Percentiles rank a stretch among this genome's conserved stretches.
These are phyloP conservation scores for Termitomyces sp. DNA, from an alignment of 768 basidiomycete species.

Conservation along the genomic window DNA sequence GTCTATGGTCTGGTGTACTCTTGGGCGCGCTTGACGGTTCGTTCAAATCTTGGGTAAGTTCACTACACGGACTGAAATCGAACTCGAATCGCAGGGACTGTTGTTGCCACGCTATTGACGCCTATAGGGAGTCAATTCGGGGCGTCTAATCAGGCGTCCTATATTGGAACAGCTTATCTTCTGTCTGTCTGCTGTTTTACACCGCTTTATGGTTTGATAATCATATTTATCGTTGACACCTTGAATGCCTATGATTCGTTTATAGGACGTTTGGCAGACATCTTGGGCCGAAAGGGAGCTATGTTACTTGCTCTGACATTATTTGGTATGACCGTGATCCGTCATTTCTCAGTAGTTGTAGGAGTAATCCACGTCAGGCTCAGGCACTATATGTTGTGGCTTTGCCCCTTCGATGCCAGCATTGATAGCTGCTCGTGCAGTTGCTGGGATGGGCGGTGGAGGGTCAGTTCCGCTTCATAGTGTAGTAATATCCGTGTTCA, in stretches of 20 bases:
- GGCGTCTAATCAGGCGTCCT: slow-evolving; percentile 74
- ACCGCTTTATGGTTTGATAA: slow-evolving; percentile 68
- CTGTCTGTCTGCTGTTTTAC: slow-evolving; percentile 89
- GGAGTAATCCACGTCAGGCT: slow-evolving; percentile 35
- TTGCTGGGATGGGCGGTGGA: slow-evolving; percentile 92
- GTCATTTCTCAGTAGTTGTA: background rate
- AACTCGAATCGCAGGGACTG: slow-evolving; percentile 58
- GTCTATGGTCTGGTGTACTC: slow-evolving; percentile 79
- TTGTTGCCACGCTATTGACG: slow-evolving; percentile 80
- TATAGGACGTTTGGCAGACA: slow-evolving; percentile 81
- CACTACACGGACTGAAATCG: slow-evolving; percentile 5
- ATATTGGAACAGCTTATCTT: slow-evolving; percentile 86
- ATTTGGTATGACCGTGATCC: slow-evolving; percentile 52
- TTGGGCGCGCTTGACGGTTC: slow-evolving; percentile 81
- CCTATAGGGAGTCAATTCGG: slow-evolving; percentile 85
- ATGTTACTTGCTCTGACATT: slow-evolving; percentile 80
- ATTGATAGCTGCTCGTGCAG: slow-evolving; percentile 73
- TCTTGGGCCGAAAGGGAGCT: slow-evolving; percentile 79
- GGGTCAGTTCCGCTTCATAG: slow-evolving; percentile 48
- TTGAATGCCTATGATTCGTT: slow-evolving; percentile 15
- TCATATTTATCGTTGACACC: slow-evolving; percentile 4
- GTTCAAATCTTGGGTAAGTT: slow-evolving; percentile 15
- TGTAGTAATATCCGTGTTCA: slow-evolving; percentile 15
- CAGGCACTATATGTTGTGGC: slow-evolving; percentile 84
- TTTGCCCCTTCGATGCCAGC: slow-evolving; percentile 80